phyloP scores from a whole-genome alignment of 306 rosid genomes.

The Dicorynia guianensis region DNA sequence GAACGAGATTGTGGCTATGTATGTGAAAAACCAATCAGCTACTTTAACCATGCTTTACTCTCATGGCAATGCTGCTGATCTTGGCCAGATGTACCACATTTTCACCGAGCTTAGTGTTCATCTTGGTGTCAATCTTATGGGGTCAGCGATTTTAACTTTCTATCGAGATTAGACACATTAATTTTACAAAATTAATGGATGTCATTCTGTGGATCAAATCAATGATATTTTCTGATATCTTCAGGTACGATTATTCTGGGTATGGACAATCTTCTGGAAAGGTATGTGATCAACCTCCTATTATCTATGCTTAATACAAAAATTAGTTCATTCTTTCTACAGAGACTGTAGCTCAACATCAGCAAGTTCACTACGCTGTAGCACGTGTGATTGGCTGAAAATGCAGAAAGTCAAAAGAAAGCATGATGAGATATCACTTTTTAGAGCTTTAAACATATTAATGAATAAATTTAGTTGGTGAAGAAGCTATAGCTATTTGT shows the following conservation, averaged over 20 bases:
- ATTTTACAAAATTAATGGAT: slow-evolving; percentile 7
- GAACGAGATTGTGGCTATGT: slow-evolving; percentile 67
- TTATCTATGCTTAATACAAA: not conserved
- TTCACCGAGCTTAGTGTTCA: slow-evolving; percentile 68
- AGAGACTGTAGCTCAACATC: slow-evolving; percentile 1
- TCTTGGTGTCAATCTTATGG: slow-evolving; percentile 76
- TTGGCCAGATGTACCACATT: slow-evolving; percentile 72
- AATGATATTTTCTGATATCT: slow-evolving; percentile 27
- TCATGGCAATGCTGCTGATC: slow-evolving; percentile 83
- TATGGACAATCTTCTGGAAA: slow-evolving; percentile 83
- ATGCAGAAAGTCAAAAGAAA: slow-evolving; percentile 32
- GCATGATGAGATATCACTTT: slow-evolving; percentile 30
- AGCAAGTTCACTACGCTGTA: not conserved
- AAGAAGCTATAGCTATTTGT: slow-evolving; percentile 23
- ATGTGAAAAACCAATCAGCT: slow-evolving; percentile 62
- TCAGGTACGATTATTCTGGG: slow-evolving; percentile 82
- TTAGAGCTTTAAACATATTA: slow-evolving; percentile 15
- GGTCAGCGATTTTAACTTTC: slow-evolving; percentile 45
- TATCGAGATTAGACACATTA: not conserved
- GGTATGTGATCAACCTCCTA: slow-evolving; percentile 47
- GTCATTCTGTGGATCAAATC: slow-evolving; percentile 14
- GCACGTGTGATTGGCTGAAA: slow-evolving; percentile 41
- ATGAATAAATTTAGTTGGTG: not conserved
- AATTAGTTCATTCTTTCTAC: not conserved
- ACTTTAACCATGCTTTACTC: slow-evolving; percentile 70